A percentile compares a stretch with the other conserved stretches of the same genome.
Conservation (phyloP, 2,329 filamentous ascomycete genomes). For the Volutella citrinella region DNA sequence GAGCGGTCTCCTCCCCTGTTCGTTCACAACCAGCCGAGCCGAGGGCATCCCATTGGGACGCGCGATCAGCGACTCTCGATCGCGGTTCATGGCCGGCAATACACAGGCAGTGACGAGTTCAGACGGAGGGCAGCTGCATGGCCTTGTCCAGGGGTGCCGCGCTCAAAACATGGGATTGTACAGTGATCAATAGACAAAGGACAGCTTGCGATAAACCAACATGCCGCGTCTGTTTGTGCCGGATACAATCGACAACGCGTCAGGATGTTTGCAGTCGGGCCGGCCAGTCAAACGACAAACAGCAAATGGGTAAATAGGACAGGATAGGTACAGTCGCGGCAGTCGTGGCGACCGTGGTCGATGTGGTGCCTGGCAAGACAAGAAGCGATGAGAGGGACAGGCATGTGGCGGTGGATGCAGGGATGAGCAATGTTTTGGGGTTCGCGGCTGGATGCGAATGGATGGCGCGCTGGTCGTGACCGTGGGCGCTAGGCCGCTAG, state of each 20-base stretch:
- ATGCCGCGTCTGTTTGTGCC: too few species aligned
- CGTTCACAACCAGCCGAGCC: slow-evolving; percentile 35
- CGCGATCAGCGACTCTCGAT: slow-evolving; percentile 18
- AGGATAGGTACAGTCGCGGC: too few species aligned
- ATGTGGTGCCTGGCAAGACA: background rate
- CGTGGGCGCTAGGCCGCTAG: too few species aligned
- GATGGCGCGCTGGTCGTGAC: too few species aligned
- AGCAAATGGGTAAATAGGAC: too few species aligned
- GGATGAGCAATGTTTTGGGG: background rate
- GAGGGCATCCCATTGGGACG: slow-evolving; percentile 17
- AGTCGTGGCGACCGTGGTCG: too few species aligned
- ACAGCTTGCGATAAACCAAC: slow-evolving; percentile 1
- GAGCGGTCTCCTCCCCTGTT: slow-evolving; percentile 39
- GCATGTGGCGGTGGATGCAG: background rate
- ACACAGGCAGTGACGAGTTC: slow-evolving; percentile 8
- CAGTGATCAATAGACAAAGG: slow-evolving; percentile 2
- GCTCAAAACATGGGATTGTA: slow-evolving; percentile 24
- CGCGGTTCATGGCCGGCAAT: slow-evolving; percentile 22
- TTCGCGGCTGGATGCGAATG: too few species aligned
- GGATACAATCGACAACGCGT: too few species aligned
- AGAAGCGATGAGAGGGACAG: background rate
- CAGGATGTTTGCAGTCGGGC: too few species aligned
- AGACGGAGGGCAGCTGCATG: slow-evolving; percentile 16
- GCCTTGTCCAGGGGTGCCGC: slow-evolving; percentile 11
- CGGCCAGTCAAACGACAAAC: too few species aligned